Evolutionary conservation across 2,329 filamentous ascomycete species (phyloP).

Genomic region (Ophiostoma tasmaniense): DNA sequence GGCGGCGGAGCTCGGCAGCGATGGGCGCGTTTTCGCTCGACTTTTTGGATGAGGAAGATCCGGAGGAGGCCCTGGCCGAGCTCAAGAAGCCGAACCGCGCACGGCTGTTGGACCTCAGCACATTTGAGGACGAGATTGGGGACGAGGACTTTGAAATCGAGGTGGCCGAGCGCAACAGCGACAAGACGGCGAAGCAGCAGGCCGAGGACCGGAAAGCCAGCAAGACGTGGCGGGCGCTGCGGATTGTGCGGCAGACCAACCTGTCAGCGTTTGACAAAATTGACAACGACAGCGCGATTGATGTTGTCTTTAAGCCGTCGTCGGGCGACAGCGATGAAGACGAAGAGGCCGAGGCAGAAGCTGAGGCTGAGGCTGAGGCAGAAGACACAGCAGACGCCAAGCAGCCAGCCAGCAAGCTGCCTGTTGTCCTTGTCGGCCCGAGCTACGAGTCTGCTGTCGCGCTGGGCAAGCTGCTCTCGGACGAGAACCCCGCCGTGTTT

Average conservation of each 20-base stretch:
- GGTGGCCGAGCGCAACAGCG: slow-evolving; percentile 53
- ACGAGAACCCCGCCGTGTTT: slow-evolving; percentile 57
- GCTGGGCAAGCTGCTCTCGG: slow-evolving; percentile 54
- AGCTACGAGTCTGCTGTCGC: slow-evolving; percentile 54
- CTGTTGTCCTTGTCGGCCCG: slow-evolving; percentile 61
- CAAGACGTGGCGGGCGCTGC: slow-evolving; percentile 82
- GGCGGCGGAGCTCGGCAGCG: slow-evolving; percentile 60
- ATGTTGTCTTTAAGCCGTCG: slow-evolving; percentile 39
- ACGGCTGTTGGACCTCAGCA: slow-evolving; percentile 58
- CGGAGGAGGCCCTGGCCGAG: slow-evolving; percentile 53
- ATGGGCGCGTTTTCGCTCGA: slow-evolving; percentile 67
- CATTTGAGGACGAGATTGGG: slow-evolving; percentile 64
- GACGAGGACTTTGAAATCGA: slow-evolving; percentile 79
- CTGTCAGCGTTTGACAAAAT: slow-evolving; percentile 79
- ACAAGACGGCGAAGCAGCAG: slow-evolving; percentile 42
- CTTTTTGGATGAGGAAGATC: slow-evolving; percentile 64
- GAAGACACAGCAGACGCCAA: slow-evolving; percentile 15
- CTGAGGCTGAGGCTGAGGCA: slow-evolving; percentile 13
- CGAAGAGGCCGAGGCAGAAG: slow-evolving; percentile 47
- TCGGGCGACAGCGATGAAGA: slow-evolving; percentile 58
- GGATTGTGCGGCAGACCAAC: slow-evolving; percentile 66
- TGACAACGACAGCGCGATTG: slow-evolving; percentile 68
- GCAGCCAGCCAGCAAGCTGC: slow-evolving; percentile 41
- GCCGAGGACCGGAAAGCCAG: slow-evolving; percentile 68
- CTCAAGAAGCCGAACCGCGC: slow-evolving; percentile 60